Percentiles rank a stretch among this genome's conserved stretches.
These are phyloP conservation scores for Chrysoporthe puriensis DNA, from an alignment of 2,329 filamentous ascomycete species.

Conservation along the genomic window DNA sequence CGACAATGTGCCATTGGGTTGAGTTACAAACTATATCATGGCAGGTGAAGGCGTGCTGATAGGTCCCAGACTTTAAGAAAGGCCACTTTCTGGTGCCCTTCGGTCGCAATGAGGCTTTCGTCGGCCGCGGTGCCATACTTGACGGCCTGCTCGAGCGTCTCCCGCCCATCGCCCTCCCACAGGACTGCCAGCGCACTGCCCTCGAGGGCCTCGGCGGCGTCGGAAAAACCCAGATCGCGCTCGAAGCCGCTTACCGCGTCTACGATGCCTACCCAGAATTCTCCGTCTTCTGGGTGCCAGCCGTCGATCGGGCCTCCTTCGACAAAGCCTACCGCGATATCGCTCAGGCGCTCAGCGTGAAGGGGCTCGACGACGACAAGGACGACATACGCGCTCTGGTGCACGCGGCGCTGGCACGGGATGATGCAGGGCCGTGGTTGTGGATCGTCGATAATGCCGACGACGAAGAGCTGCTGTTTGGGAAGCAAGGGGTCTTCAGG, in stretches of 20 bases:
- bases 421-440: constrained; percentile 42
- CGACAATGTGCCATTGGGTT: too few species aligned
- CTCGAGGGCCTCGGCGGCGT: not conserved
- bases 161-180: not conserved
- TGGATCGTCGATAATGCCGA: constrained; percentile 51
- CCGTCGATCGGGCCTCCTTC: constrained; percentile 35
- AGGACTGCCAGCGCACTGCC: not conserved
- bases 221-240: constrained; percentile 44
- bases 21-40: too few species aligned
- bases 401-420: constrained; percentile 37
- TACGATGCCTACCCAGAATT: constrained; percentile 34
- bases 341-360: constrained; percentile 35
- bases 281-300: constrained; percentile 48
- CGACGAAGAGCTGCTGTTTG: constrained; percentile 39
- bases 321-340: constrained; percentile 42
- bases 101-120: constrained; percentile 34
- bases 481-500: constrained; percentile 29
- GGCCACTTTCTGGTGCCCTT: constrained; percentile 31
- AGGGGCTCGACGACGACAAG: constrained; percentile 38
- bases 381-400: constrained; percentile 43
- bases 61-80: too few species aligned
- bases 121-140: constrained; percentile 32
- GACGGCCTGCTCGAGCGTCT: constrained; percentile 20
- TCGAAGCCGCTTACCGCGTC: constrained; percentile 40
- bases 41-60: too few species aligned